Percentiles rank a stretch among this genome's conserved stretches.
These are phyloP conservation scores for Aechmea fasciata DNA, from an alignment of 176 grass and related monocot species.

Conservation along the genomic window DNA sequence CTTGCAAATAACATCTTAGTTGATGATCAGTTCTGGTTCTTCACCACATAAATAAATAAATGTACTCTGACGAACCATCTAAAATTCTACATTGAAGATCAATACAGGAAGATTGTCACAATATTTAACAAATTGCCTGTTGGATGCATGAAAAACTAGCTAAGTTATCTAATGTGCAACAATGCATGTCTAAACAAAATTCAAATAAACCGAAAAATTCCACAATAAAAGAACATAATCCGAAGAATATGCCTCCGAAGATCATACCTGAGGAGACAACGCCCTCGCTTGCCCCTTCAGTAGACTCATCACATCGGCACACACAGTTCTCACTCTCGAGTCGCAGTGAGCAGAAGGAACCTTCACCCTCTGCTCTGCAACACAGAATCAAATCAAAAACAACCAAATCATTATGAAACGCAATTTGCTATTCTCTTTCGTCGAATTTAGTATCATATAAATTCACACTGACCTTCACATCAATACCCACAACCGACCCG, in stretches of 20 bases:
- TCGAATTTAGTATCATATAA: not conserved
- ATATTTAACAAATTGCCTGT: no score
- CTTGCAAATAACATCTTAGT: no score
- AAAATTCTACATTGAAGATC: no score
- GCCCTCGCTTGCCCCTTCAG: conserved; percentile 47
- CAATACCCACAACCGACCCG: conserved; percentile 54
- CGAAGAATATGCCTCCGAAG: not conserved
- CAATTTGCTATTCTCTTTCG: not conserved
- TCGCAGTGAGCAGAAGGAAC: conserved; percentile 76
- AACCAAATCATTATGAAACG: not conserved
- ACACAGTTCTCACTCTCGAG: conserved; percentile 48
- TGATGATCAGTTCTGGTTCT: no score
- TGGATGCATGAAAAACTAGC: no score
- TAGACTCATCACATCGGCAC: conserved; percentile 59
- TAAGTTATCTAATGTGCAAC: no score
- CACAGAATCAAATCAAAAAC: not conserved
- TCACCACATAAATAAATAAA: no score
- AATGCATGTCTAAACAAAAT: no score
- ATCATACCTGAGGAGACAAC: conserved; percentile 60
- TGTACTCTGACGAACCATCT: no score
- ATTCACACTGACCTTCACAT: conserved; percentile 50
- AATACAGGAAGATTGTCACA: no score
- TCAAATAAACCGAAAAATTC: no score
- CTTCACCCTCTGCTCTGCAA: conserved; percentile 76
- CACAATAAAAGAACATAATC: not conserved